Evolutionary conservation across 2,329 filamentous ascomycete genomes (phyloP).

Genomic region (Fusarium piperis): DNA sequence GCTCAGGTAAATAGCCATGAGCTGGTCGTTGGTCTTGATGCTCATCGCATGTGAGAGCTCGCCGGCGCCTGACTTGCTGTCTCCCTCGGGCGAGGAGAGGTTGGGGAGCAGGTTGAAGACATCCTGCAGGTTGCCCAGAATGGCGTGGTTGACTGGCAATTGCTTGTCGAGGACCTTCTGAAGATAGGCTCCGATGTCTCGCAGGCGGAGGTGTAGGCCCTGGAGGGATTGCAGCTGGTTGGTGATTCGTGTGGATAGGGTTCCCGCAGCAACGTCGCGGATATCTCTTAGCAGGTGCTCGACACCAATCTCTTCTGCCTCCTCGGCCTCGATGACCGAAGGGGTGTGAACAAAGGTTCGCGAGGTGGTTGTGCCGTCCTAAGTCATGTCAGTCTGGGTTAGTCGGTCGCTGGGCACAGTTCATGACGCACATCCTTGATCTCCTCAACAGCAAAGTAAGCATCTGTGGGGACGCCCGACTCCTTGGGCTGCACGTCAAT

Average conservation of each 20-base stretch:
- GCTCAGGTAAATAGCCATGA: constrained; percentile 98
- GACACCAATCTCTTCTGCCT: constrained; percentile 98
- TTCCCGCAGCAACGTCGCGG: constrained; percentile 96
- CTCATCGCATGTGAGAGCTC: constrained; percentile 97
- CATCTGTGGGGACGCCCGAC: constrained; percentile 96
- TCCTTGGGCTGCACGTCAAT: constrained; percentile 99
- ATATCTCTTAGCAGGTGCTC: constrained; percentile 98
- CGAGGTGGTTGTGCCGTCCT: constrained; percentile 97
- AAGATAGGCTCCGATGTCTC: constrained; percentile 94
- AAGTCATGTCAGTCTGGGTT: constrained; percentile 10
- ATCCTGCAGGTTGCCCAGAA: constrained; percentile 97
- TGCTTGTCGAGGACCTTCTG: constrained; percentile 95
- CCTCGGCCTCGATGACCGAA: constrained; percentile 97
- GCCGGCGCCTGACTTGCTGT: constrained; percentile 73
- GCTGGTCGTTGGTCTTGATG: constrained; percentile 98
- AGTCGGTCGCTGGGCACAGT: background rate
- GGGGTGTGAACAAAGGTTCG: constrained; percentile 99
- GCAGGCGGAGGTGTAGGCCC: constrained; percentile 91
- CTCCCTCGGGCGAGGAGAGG: constrained; percentile 82
- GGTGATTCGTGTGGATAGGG: constrained; percentile 94
- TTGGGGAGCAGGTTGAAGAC: constrained; percentile 99
- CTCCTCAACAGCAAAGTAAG: constrained; percentile 98
- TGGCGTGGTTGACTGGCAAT: constrained; percentile 95
- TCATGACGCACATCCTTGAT: constrained; percentile 88
- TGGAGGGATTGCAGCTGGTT: constrained; percentile 98